Percentiles rank a stretch among this genome's conserved stretches.
Evolutionary conservation across 2,329 filamentous ascomycete genomes (phyloP).

Genomic region (Neofusicoccum cordaticola): DNA sequence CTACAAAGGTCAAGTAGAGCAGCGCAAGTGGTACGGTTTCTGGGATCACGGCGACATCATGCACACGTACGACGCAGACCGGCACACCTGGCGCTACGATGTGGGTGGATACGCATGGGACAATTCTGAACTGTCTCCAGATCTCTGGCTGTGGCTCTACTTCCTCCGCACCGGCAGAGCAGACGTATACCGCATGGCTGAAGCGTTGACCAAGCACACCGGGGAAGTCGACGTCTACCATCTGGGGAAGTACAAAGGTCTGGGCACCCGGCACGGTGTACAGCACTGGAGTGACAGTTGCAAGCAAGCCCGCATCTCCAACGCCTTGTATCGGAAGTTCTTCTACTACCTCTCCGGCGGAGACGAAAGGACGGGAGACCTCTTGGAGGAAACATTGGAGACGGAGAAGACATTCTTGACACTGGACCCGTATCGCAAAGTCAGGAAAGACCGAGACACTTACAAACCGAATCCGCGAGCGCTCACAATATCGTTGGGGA

Average conservation of each 20-base stretch:
- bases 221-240: constrained; percentile 64
- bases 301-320: constrained; percentile 62
- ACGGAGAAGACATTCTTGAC: constrained; percentile 52
- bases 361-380: constrained; percentile 56
- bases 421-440: constrained; percentile 59
- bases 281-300: constrained; percentile 61
- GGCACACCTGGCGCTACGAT: constrained; percentile 63
- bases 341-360: constrained; percentile 58
- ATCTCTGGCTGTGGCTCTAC: constrained; percentile 62
- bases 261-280: constrained; percentile 62
- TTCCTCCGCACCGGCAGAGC: constrained; percentile 59
- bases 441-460: constrained; percentile 43
- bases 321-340: constrained; percentile 55
- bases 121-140: constrained; percentile 62
- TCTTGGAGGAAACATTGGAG: constrained; percentile 52
- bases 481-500: constrained; percentile 55
- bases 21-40: constrained; percentile 63
- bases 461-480: constrained; percentile 36
- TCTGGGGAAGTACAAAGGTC: constrained; percentile 55
- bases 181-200: constrained; percentile 59
- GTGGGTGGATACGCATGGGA: constrained; percentile 65
- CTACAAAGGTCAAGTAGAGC: constrained; percentile 55
- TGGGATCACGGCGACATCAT: constrained; percentile 62
- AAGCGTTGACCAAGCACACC: constrained; percentile 58
- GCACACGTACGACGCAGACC: constrained; percentile 59